Evolutionary conservation across 1,139 yeast species (phyloP).

Genomic region (Geotrichum australiense): DNA sequence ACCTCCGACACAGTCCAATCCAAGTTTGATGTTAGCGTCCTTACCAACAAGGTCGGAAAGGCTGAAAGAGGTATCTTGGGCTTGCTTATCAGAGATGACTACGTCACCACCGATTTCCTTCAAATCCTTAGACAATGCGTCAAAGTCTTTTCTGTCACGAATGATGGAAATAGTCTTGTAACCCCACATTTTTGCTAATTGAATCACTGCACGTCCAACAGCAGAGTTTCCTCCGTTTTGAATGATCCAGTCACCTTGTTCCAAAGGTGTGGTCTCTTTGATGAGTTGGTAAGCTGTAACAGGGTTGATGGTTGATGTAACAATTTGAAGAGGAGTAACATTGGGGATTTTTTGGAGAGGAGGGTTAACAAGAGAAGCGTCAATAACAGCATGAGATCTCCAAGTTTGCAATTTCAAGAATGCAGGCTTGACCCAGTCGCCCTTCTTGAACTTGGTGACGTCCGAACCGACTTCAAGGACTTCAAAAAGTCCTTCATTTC

Average conservation of each 20-base stretch:
- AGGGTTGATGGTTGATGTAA: conserved; percentile 61
- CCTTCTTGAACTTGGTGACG: conserved; percentile 43
- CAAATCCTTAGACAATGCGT: conserved; percentile 53
- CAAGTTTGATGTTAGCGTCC: conserved; percentile 52
- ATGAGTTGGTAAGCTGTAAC: conserved; percentile 88
- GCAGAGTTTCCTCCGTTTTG: conserved; percentile 97
- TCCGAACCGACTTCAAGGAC: conserved; percentile 59
- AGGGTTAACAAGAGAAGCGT: not conserved
- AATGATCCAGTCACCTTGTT: conserved; percentile 81
- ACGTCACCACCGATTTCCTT: conserved; percentile 69
- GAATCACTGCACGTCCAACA: conserved; percentile 91
- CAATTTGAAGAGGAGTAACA: conserved; percentile 10
- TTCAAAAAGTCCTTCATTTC: conserved; percentile 94
- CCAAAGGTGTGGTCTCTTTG: conserved; percentile 55
- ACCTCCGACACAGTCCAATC: conserved; percentile 92
- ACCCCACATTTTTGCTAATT: conserved; percentile 72
- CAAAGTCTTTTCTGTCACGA: conserved; percentile 73
- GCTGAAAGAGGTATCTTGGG: too few species aligned
- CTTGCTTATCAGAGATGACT: conserved; percentile 84
- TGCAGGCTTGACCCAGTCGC: conserved; percentile 93
- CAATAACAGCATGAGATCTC: conserved; percentile 65
- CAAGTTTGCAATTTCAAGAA: conserved; percentile 85
- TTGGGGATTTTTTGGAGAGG: conserved; percentile 5
- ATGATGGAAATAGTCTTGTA: conserved; percentile 79
- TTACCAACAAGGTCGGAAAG: conserved; percentile 6